Evolutionary conservation across 192 early-diverging fungal species (phyloP).

Genomic region (Backusella sp.): DNA sequence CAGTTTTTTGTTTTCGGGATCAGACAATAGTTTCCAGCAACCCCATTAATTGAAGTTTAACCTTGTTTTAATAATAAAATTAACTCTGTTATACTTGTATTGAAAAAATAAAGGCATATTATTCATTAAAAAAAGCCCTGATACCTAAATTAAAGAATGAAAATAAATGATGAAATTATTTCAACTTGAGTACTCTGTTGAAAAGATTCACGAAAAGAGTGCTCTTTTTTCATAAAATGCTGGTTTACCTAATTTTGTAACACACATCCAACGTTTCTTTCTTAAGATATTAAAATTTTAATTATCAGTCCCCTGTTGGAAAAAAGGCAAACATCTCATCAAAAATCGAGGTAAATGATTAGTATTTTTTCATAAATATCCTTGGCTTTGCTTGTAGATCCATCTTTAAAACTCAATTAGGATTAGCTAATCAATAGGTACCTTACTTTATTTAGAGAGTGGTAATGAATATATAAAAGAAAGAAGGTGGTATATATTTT

Average conservation of each 20-base stretch:
- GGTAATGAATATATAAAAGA: neutral
- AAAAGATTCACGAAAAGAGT: no score
- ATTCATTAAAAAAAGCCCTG: no score
- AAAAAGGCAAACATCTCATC: no score
- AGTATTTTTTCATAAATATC: neutral
- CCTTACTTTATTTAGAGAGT: slow-evolving; percentile 2
- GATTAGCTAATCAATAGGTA: neutral
- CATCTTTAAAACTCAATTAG: neutral
- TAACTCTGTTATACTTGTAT: neutral
- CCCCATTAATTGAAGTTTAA: neutral
- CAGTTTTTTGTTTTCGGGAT: neutral
- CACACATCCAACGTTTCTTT: no score
- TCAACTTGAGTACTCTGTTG: no score
- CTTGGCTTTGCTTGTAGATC: neutral
- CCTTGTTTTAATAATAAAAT: neutral
- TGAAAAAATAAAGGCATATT: no score
- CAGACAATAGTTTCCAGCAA: neutral
- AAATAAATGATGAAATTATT: no score
- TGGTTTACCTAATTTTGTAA: no score
- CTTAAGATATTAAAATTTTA: no score
- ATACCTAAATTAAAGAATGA: no score
- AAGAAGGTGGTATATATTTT: neutral
- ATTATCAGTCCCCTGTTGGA: no score
- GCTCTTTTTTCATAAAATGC: no score
- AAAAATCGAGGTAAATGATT: neutral